Evolutionary conservation across 23 red algal species (phyloP), one percentile per base, ranked within the genome.

Genomic region (Gracilaria domingensis): DNA sequence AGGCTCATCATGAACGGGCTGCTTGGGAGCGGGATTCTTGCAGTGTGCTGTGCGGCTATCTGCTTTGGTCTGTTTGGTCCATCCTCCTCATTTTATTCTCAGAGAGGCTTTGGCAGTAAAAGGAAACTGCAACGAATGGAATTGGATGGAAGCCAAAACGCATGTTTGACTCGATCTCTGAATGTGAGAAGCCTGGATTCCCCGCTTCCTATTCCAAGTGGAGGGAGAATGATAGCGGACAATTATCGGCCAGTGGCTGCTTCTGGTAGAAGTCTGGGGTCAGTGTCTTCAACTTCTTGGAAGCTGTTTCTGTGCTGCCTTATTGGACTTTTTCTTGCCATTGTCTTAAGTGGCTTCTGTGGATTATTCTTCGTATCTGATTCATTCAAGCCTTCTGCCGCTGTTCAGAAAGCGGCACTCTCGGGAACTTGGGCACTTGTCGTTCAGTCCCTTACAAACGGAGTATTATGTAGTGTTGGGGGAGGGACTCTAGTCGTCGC

Each of bases 61-160:
- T 66, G 48, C 78, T 91, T 91, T 53, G 65, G 75, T 5, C 55
- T 91, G 28, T 81, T 94, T 74, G 91, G 91, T 38, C 81, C 67
- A 37, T 54, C 36, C 21, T 94, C 91, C n/a, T 44, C 59, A 66
- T 94, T 94, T 66, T 66, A 81, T 28, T 66, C 28, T 28, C 38
- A 80, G 25, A 39, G 72, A 18, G 91, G 91, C 24, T 54, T 87
- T 48, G 55, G 88, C 17, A 23, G 40, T 1, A 66, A 30, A 59
- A 59, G 18, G 21, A 69, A 73, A 21, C 21, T 85, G 28, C 67
- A 58, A 40, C 23, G 73, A 14, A 81, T 94, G 67, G 70, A 53
- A 39, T 67, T 94, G 42, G 70, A 70, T 54, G 81, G 55, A 8
- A 44, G 50, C 47, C 25, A 44, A 30, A 35, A 37, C 28, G 35